Evolutionary conservation across 371 early-diverging fungal species (phyloP), one percentile per base, ranked within the genome.

Genomic region (Apophysomyces elegans): DNA sequence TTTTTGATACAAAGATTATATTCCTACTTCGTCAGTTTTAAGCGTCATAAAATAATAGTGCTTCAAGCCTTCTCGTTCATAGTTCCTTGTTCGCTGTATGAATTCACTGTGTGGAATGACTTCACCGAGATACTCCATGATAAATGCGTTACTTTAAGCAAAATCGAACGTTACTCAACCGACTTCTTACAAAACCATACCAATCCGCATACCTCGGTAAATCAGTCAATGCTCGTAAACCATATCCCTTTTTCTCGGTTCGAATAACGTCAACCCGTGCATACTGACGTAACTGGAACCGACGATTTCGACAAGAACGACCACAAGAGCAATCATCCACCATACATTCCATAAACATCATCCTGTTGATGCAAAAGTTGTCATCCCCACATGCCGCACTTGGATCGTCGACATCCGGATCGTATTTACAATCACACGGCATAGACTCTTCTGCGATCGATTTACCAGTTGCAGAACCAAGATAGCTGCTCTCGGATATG

Each of bases 41-140:
- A 98, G 77, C 54, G 92, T 90, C 98, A 98, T 98, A 77, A 96
- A 98, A 66, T 99, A 99, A 74, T 97, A 97, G 71, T 99, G 99
- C 70, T 87, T 81, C 12, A 87, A 79, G n/a, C 95, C 95, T 56
- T 88, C 85, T 38, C 86, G 65, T 61, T 87, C 88, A 71, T 98
- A 97, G 54, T 88, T 88, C 43, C 83, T 79, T 7, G 93, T 90
- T 4, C 99, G 84, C 68, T 93, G 90, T 37, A 88, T 73, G 70
- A 98, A 97, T 65, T 88, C 88, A 21, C 76, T 64, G 35, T 87
- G 76, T 4, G 95, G 79, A 26, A 99, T 87, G 2, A 98, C 93
- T 73, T 99, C 99, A 36, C 99, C 99, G 66, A 92, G 87, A 75
- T 99, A 99, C 78, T 99, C 98, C 85, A 96, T 93, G 56, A 99